These are phyloP conservation scores for Curvularia lunata DNA, from an alignment of 2,329 filamentous ascomycete genomes.

Conservation along the genomic window DNA sequence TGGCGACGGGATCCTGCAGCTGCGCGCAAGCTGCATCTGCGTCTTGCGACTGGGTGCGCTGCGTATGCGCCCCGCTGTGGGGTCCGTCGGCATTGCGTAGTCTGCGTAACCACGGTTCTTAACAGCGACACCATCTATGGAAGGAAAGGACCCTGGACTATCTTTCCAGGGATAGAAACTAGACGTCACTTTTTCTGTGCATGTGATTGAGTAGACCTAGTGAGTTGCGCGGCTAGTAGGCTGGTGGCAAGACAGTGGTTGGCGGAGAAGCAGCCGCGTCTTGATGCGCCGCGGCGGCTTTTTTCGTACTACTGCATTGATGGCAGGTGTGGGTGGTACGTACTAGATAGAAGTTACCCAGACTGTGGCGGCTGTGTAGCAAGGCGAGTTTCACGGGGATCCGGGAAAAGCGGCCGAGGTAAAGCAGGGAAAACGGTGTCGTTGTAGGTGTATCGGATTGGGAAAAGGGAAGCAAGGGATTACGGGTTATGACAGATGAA, in stretches of 20 bases:
- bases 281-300: not conserved
- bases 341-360: not conserved
- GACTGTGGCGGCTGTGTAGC: not conserved
- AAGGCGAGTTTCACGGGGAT: not conserved
- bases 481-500: too few relatives aligned
- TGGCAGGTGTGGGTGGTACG: not conserved
- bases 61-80: too few relatives aligned
- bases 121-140: too few relatives aligned
- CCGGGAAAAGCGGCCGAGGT: not conserved
- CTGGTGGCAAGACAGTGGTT: not conserved
- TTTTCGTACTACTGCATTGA: not conserved
- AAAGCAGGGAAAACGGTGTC: not conserved
- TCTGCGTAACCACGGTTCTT: not conserved
- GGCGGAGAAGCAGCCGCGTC: not conserved
- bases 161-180: not conserved
- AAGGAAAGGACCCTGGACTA: too few relatives aligned
- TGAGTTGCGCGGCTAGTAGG: not conserved
- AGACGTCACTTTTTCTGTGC: not conserved
- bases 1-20: conserved; percentile 12
- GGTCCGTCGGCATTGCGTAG: not conserved
- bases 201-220: not conserved
- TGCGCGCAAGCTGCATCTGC: not conserved
- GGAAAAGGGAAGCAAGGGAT: not conserved
- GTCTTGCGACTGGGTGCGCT: too few relatives aligned
- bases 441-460: not conserved